Evolutionary conservation across 345 rosid species (phyloP), one percentile per base, ranked within the genome.

Genomic region (Passiflora organensis): DNA sequence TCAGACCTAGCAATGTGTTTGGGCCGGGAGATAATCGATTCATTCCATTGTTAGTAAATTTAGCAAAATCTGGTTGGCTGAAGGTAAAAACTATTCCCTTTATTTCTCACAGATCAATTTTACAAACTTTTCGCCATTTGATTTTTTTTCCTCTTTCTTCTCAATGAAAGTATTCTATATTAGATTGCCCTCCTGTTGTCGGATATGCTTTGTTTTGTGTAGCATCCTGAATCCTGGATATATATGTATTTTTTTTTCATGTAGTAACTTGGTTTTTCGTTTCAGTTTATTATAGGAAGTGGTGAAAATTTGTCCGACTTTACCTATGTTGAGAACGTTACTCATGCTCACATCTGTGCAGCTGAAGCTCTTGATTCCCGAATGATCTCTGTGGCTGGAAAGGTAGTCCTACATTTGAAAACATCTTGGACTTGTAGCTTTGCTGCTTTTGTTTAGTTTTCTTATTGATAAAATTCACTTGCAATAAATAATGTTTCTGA

Each of bases 231-330:
- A 37, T 20, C 23, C n/a, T n/a, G n/a, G n/a, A n/a, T n/a, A n/a
- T n/a, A n/a, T 8, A 39, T 16, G 37, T 21, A 47, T 36, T 1
- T 44, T 2, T 15, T 54, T 16, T 50, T 64, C 37, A 59, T 61
- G 47, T 22, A 70, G 71, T 79, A 68, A 81, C 72, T 8, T 22
- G 48, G 44, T 70, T 70, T 71, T 66, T 71, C 73, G 65, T 81
- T 77, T 74, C 98, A 91, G 98, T 82, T 86, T 75, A 84, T 80
- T 72, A 42, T 80, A 63, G 96, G 95, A 68, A 77, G 65, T 48
- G 93, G 91, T 74, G 96, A 78, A 71, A 91, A 84, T 72, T 62
- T 79, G 83, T 82, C 87, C 0, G 96, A 91, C 78, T 91, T 91
- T 65, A 91, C 88, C 56, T 91, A 78, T 76, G 75, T 57, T 58